Evolutionary conservation across 164 flowering plant genomes (phyloP), one percentile per base, ranked within the genome.

Genomic region (Stephania yunnanensis): DNA sequence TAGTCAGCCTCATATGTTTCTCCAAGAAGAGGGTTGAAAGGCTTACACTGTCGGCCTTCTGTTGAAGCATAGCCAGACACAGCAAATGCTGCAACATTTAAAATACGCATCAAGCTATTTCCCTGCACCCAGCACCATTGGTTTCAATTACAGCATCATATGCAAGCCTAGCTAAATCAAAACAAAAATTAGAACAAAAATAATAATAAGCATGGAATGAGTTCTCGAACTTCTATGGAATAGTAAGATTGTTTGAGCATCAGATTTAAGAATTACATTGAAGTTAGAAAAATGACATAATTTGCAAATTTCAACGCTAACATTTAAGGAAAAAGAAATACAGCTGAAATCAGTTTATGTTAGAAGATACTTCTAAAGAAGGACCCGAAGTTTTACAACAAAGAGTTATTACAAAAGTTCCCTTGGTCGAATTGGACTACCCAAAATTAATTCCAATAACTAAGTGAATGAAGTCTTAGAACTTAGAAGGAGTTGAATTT

Each of bases 1-100:
- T 92, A 95, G 81, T 95, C 99, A 76, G 98, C 99, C 84, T 95
- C 98, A 77, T 93, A 95, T 31, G 99, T 95, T 83, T 95, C 98
- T 73, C 99, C 99, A 73, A 95, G 97, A 9, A 95, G 95, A 82
- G 99, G 99, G 82, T 95, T 95, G 82, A 95, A 95, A 67, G 99
- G 99, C 84, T 95, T 95, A 81, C 99, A 95, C 77, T 92, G 98
- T 71, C 99, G 91, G 74, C 99, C 99, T 86, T 95, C 97, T 22
- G 99, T 95, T 75, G 99, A 95, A 36, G 99, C 98, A 87, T 95
- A 95, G 71, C 98, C 94, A 81, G 99, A 95, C 30, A 95, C 95
- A 69, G 98, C 99, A 91, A 95, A 95, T 69, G 97, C 98, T 68
- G 97, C 98, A 66, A 93, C 80, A 69, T 89, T 89, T 75, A 95